These are phyloP conservation scores for Ascochyta lentis DNA, from an alignment of 2,329 filamentous ascomycete genomes.

Conservation along the genomic window DNA sequence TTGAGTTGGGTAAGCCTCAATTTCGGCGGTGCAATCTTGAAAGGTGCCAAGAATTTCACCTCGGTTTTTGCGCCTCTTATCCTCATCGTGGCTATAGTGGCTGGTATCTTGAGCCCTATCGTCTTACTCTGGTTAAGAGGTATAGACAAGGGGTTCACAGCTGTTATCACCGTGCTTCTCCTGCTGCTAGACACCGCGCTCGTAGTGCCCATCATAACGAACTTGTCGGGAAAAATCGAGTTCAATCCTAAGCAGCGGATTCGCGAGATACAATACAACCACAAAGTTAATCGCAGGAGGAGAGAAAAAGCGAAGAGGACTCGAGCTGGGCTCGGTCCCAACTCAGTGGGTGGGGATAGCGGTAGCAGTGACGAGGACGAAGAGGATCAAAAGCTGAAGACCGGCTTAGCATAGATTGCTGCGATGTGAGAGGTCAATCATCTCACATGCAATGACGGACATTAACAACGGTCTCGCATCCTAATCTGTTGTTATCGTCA, in stretches of 20 bases:
- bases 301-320: too few species aligned
- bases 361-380: too few species aligned
- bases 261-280: neutral
- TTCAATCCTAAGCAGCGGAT: neutral
- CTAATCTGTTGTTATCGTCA: too few species aligned
- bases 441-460: too few species aligned
- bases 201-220: neutral
- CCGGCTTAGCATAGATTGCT: too few species aligned
- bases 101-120: neutral
- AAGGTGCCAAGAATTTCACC: neutral
- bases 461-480: too few species aligned
- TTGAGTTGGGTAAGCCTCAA: neutral
- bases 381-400: too few species aligned
- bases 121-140: neutral
- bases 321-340: too few species aligned
- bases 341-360: too few species aligned
- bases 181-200: neutral
- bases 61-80: neutral
- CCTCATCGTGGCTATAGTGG: neutral
- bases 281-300: neutral
- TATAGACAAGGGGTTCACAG: neutral
- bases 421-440: too few species aligned
- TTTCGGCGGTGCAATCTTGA: neutral
- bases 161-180: neutral
- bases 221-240: too few species aligned